Evolutionary conservation across 805 yeast genomes (phyloP), one percentile per base, ranked within the genome.

Genomic region (Candida koratica): DNA sequence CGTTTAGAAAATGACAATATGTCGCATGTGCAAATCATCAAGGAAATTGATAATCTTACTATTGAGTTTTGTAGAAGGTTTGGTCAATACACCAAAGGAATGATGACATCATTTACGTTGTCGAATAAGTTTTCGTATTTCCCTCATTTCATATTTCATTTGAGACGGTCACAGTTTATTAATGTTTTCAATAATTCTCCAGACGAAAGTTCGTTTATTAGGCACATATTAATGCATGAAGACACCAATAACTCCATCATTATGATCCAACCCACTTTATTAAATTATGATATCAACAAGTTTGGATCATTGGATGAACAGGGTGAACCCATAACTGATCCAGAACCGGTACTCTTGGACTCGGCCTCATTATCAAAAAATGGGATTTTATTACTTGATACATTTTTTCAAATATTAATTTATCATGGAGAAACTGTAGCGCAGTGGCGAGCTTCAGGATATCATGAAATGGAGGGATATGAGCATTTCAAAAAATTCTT

Each of bases 171-270:
- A 1, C 97, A 90, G 63, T 89, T 93, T 60, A 69, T 93, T 58
- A 95, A 87, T 60, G 95, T 90, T 29, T 93, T 93, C 73, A 93
- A 93, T 65, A 89, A 89, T 63, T 93, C 98, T 5, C 98, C 98
- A 2, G 99, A 93, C 68, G 99, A 93, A 68, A 88, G 97, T 28
- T 96, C 96, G 25, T 93, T 89, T 63, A 87, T 90, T 64, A 80
- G 97, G 59, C 98, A 93, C 60, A 81, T 87, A 12, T 76, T 93
- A 56, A 75, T 84, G 56, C 80, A 90, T 46, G 97, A 93, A 55
- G 97, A 93, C 57, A 84, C 90, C 28, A 82, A 84, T 46, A 93
- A 90, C 65, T 84, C 97, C 12, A 69, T 93, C 56, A 85, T 89
- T 44, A 93, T 93, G 97, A 90, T 93, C 47, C 98, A 93, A 67